Base-by-base conservation (phyloP, 129 eudicot genomes). In the Gnaphalium uliginosum region DNA sequence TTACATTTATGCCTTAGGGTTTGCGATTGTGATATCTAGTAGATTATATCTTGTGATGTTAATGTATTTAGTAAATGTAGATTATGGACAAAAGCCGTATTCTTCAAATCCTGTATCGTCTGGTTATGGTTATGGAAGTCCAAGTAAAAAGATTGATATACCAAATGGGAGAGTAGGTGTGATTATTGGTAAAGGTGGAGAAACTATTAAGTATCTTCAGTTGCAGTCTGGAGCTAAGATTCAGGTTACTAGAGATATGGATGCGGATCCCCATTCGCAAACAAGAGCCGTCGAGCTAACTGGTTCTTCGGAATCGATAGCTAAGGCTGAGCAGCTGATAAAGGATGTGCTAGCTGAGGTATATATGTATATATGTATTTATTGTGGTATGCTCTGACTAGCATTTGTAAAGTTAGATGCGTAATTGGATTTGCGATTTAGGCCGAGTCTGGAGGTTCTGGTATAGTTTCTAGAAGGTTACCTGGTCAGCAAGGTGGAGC, bases 151-250 rank as follows among this genome's bases (percentile, higher is more conserved):
- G 79, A 95, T 95, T 59, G 97, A 89, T 32, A 86, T 95, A 69
- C 99, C 97, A 18, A 95, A 95, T 85, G 96, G 92, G 32, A 85
- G 97, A 76, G 99, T 95, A 65, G 99, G 99, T 77, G 97, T 95
- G 65, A 95, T 95, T 60, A 95, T 95, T 71, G 99, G 99, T 67
- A 95, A 89, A 87, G 92, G 86, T 62, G 99, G 99, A 67, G 99
- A 95, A 63, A 95, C 99, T 29, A 95, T 95, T 2, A 89, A 91
- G 74, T 87, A 89, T 77, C 97, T 95, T 64, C 99, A 95, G 81
- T 63, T 76, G 69, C 92, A 89, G 65, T 95, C 99, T 59, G 97
- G 99, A 32, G 97, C 99, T 41, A 95, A 86, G 89, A 95, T 95
- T 35, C 99, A 95, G 74, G 92, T 95, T 54, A 91, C 97, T 23